Conservation (phyloP, 495 filamentous ascomycete species). For the Beverwykella pulmonaria region DNA sequence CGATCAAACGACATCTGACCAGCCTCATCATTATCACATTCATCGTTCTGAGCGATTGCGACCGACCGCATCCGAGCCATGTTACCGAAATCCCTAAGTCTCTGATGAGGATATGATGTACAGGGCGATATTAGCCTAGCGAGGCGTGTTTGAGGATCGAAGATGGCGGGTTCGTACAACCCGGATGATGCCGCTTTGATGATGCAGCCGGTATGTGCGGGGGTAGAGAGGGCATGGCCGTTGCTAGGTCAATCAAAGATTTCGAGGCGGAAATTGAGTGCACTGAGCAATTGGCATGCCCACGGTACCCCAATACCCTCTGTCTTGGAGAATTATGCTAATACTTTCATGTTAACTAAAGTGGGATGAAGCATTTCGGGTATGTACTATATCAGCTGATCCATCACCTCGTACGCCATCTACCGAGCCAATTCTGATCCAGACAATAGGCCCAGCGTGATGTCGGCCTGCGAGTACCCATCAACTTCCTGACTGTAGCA, state of each 20-base stretch:
- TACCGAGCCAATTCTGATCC: background rate
- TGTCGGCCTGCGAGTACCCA: constrained; percentile 59
- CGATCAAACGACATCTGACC: constrained; percentile 25
- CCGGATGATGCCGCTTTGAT: no score
- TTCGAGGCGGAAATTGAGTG: no score
- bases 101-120: background rate
- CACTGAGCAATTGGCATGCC: no score
- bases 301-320: no score
- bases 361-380: constrained; percentile 2
- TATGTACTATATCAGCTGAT: background rate
- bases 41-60: background rate
- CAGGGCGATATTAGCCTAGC: background rate
- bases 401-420: no score
- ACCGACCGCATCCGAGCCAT: background rate
- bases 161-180: no score
- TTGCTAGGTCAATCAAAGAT: no score
- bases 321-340: no score
- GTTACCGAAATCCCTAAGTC: background rate
- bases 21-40: constrained; percentile 9
- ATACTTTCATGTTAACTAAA: no score
- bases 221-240: no score
- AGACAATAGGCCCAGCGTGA: constrained; percentile 60
- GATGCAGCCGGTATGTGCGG: no score
- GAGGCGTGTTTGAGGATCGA: background rate
- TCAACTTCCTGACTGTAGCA: constrained; percentile 63